Percentiles rank a stretch among this genome's conserved stretches.
Evolutionary conservation across 306 rosid species (phyloP).

Genomic region (Gastrolobium villosum): DNA sequence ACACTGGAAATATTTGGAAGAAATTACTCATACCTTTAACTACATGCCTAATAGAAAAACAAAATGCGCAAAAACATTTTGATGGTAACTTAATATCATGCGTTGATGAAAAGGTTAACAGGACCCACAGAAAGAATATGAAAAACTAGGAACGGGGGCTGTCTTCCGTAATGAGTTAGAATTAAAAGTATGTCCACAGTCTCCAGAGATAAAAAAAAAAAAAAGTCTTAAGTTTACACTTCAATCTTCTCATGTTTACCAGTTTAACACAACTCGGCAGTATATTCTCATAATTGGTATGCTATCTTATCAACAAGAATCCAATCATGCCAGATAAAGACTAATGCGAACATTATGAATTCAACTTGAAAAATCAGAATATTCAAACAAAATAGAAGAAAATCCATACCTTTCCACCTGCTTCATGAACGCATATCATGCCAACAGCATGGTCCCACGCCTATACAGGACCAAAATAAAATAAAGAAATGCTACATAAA

Average conservation of each 20-base stretch:
- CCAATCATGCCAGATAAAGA: background rate
- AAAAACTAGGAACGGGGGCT: background rate
- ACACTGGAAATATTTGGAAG: conserved; percentile 3
- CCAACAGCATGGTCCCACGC: conserved; percentile 63
- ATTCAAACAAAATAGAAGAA: conserved; percentile 12
- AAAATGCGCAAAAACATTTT: background rate
- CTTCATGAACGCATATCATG: conserved; percentile 56
- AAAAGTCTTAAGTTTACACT: conserved; percentile 1
- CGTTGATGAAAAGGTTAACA: background rate
- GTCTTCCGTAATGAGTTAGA: background rate
- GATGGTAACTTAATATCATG: too few species aligned
- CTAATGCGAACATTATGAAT: background rate
- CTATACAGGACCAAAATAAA: conserved; percentile 31
- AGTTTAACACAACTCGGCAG: background rate
- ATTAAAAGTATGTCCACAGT: background rate
- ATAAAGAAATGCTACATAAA: background rate
- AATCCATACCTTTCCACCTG: conserved; percentile 53
- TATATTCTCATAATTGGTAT: background rate
- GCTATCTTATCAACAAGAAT: conserved; percentile 25
- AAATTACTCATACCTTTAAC: conserved; percentile 7
- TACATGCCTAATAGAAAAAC: background rate
- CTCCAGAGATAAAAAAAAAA: background rate
- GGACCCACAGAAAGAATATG: background rate
- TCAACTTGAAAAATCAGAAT: conserved; percentile 12
- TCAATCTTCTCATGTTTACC: background rate